Conservation (phyloP, 106 monocot genomes). For the Dendrobium nobile region DNA sequence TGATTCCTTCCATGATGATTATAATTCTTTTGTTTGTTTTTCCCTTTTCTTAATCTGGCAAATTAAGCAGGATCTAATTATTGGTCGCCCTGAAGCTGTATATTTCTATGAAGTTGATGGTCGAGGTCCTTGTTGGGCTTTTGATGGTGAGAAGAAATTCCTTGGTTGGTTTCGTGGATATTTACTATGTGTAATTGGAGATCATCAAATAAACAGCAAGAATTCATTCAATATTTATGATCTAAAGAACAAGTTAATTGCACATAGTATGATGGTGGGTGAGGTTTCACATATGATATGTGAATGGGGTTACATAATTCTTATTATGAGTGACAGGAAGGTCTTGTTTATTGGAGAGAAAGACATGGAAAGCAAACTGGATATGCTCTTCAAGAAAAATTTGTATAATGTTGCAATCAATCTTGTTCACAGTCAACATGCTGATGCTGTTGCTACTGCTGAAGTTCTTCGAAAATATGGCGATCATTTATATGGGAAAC, state of each 20-base stretch:
- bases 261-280: constrained; percentile 77
- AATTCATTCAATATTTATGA: constrained; percentile 89
- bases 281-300: constrained; percentile 84
- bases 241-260: constrained; percentile 85
- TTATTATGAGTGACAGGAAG: constrained; percentile 78
- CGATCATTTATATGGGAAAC: constrained; percentile 87
- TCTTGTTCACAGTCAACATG: constrained; percentile 92
- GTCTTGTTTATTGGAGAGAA: constrained; percentile 83
- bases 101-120: constrained; percentile 97
- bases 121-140: constrained; percentile 96
- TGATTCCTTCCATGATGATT: background rate
- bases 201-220: constrained; percentile 46
- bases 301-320: constrained; percentile 92
- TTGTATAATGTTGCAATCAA: constrained; percentile 94
- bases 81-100: constrained; percentile 94
- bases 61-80: constrained; percentile 71
- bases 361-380: constrained; percentile 98
- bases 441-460: constrained; percentile 88
- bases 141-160: constrained; percentile 93
- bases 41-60: background rate
- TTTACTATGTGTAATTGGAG: constrained; percentile 74
- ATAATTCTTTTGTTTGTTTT: constrained; percentile 1
- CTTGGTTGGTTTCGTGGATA: constrained; percentile 97
- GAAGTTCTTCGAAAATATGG: constrained; percentile 96
- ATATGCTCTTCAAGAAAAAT: constrained; percentile 98